phyloP scores from a whole-genome alignment of 768 basidiomycete genomes.

The Kwoniella heveanensis region DNA sequence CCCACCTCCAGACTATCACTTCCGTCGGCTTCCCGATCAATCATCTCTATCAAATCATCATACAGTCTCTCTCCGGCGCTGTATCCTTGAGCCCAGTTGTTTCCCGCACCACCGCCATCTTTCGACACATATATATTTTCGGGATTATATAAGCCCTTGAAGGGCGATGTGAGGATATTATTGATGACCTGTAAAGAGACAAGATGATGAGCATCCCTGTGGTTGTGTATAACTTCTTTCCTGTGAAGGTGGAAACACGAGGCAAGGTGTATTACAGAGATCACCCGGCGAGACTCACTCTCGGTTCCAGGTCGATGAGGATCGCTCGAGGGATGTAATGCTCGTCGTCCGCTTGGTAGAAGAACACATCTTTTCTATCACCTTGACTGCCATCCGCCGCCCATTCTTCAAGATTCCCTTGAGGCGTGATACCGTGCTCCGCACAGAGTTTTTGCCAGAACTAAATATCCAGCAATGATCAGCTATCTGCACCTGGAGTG shows the following conservation, averaged over 20 bases:
- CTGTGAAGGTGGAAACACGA: too few relatives aligned
- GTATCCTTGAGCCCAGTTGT: constrained; percentile 98
- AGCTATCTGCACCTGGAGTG: too few relatives aligned
- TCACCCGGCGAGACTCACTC: constrained; percentile 63
- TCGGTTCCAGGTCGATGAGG: constrained; percentile 87
- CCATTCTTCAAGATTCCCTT: constrained; percentile 96
- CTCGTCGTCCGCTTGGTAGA: constrained; percentile 99
- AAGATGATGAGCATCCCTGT: too few relatives aligned
- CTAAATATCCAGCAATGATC: too few relatives aligned
- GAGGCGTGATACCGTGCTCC: constrained; percentile 95
- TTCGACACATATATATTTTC: constrained; percentile 96
- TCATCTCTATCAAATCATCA: constrained; percentile 98
- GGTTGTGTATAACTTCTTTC: too few relatives aligned
- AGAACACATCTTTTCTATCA: constrained; percentile 98
- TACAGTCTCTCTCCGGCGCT: constrained; percentile 85
- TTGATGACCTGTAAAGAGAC: constrained; percentile 76
- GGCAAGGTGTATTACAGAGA: neutral
- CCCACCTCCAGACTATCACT: constrained; percentile 92
- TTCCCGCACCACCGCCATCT: constrained; percentile 98
- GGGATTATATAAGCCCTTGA: constrained; percentile 88
- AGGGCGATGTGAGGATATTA: constrained; percentile 83
- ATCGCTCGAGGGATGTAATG: constrained; percentile 98
- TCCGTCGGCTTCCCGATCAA: constrained; percentile 96
- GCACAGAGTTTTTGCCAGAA: constrained; percentile 98
- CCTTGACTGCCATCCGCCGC: constrained; percentile 77